Evolutionary conservation across 257 asterid species (phyloP), one percentile per base, ranked within the genome.

Genomic region (Voacanga thouarsii): DNA sequence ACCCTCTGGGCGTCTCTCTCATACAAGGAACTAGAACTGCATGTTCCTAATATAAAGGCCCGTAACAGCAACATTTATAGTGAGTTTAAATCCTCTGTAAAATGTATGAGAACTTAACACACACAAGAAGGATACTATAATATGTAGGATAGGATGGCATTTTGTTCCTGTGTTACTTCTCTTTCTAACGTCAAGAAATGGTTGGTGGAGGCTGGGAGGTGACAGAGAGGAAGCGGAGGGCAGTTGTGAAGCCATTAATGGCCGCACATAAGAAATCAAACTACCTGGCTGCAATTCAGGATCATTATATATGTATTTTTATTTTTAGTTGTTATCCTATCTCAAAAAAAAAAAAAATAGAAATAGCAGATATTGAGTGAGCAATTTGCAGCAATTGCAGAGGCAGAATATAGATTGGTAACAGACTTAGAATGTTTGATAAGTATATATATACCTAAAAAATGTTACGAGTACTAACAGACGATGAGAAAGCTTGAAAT

Each of bases 231-330:
- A 10, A 47, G 12, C 45, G 23, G 77, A 4, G 23, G 66, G 50
- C 65, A 72, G 65, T 72, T 72, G 65, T 3, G 12, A 7, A 3
- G 77, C 65, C 77, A 73, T 73, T 53, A 73, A 73, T 73, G 66
- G 50, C n/a, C 19, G 66, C 77, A 53, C 30, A 23, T 37, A 10
- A 51, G 19, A 5, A 4, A 26, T 71, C 2, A 9, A 51, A 2
- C 1, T 3, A 73, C 23, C 66, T 55, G 66, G 49, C 65, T 63
- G 41, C 41, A 26, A 15, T 63, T 63, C 3, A n/a, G n/a, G n/a
- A n/a, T 50, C 19, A 14, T 14, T 47, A 8, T 10, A 33, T 47
- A 8, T 47, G 12, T 47, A 47, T 47, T 47, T 0, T 11, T 47
- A 47, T 8, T 47, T 0, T 7, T 47, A 7, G 14, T 47, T 6